phyloP scores from a whole-genome alignment of 2,329 filamentous ascomycete genomes.

The Tolypocladium tropicale region DNA sequence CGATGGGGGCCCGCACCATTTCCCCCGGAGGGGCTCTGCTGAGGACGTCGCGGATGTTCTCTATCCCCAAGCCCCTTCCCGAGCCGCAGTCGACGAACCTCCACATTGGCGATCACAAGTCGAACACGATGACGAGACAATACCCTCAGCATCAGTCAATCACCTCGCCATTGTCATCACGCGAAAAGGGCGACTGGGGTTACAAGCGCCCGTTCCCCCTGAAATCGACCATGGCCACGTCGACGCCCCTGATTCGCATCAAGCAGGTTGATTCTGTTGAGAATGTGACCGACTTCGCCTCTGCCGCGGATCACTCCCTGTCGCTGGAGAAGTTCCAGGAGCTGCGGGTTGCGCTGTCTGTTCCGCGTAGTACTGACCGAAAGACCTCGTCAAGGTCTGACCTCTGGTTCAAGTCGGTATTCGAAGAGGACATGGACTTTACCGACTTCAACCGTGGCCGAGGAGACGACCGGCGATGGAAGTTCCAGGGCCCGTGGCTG shows the following conservation, averaged over 20 bases:
- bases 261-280: slow-evolving; percentile 75
- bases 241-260: slow-evolving; percentile 67
- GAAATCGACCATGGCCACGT: slow-evolving; percentile 60
- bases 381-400: slow-evolving; percentile 6
- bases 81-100: slow-evolving; percentile 41
- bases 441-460: slow-evolving; percentile 30
- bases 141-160: slow-evolving; percentile 80
- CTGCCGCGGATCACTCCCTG: slow-evolving; percentile 69
- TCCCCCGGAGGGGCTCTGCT: slow-evolving; percentile 62
- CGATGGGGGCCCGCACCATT: slow-evolving; percentile 26
- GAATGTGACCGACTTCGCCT: slow-evolving; percentile 80
- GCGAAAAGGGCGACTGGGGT: slow-evolving; percentile 80
- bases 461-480: slow-evolving; percentile 46
- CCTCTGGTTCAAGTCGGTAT: slow-evolving; percentile 39
- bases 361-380: slow-evolving; percentile 25
- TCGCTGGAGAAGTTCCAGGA: slow-evolving; percentile 82
- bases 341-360: slow-evolving; percentile 60
- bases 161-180: slow-evolving; percentile 62
- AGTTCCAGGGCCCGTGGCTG: slow-evolving; percentile 57
- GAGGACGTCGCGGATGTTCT: slow-evolving; percentile 81
- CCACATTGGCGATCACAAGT: slow-evolving; percentile 23
- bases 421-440: slow-evolving; percentile 47
- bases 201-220: slow-evolving; percentile 76
- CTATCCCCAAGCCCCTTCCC: slow-evolving; percentile 67
- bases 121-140: slow-evolving; percentile 48